A percentile compares a stretch with the other conserved stretches of the same genome.
These are phyloP conservation scores for Orbilia oligospora DNA, from an alignment of 2,329 filamentous ascomycete species.

Conservation along the genomic window DNA sequence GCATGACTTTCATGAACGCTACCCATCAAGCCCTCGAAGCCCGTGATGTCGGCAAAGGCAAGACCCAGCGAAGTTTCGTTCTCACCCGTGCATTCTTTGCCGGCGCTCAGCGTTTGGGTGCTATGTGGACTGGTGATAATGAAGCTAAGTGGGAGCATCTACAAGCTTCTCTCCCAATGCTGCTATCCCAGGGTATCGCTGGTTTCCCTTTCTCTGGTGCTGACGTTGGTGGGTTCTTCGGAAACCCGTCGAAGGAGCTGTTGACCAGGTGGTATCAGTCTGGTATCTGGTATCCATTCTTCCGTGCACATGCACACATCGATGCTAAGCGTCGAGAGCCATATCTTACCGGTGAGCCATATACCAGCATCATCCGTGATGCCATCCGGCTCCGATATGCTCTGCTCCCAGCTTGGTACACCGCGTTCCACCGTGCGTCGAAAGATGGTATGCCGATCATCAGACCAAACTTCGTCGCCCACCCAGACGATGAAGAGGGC, in stretches of 20 bases:
- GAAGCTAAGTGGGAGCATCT: conserved; percentile 93
- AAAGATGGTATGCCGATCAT: conserved; percentile 87
- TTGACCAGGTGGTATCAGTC: conserved; percentile 96
- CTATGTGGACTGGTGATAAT: conserved; percentile 99
- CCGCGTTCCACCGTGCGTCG: conserved; percentile 91
- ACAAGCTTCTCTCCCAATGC: conserved; percentile 90
- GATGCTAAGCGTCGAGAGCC: conserved; percentile 95
- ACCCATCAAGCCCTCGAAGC: conserved; percentile 87
- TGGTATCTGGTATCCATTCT: conserved; percentile 97
- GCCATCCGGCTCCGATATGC: conserved; percentile 90
- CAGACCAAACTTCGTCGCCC: conserved; percentile 91
- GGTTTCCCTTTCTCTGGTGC: conserved; percentile 95
- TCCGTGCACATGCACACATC: conserved; percentile 96
- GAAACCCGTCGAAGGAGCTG: conserved; percentile 93
- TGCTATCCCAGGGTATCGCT: conserved; percentile 90
- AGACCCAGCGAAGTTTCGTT: conserved; percentile 87
- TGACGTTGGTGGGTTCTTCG: conserved; percentile 98
- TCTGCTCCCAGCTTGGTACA: conserved; percentile 94
- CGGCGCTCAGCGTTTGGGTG: conserved; percentile 88
- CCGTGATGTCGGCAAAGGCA: conserved; percentile 81
- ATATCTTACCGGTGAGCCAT: conserved; percentile 86
- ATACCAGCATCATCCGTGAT: conserved; percentile 86
- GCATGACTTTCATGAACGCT: conserved; percentile 94
- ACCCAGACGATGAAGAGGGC: conserved; percentile 87
- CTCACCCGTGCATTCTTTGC: conserved; percentile 93